A percentile compares a stretch with the other conserved stretches of the same genome.
Evolutionary conservation across 2,329 filamentous ascomycete genomes (phyloP).

Genomic region (Eutypa lata): DNA sequence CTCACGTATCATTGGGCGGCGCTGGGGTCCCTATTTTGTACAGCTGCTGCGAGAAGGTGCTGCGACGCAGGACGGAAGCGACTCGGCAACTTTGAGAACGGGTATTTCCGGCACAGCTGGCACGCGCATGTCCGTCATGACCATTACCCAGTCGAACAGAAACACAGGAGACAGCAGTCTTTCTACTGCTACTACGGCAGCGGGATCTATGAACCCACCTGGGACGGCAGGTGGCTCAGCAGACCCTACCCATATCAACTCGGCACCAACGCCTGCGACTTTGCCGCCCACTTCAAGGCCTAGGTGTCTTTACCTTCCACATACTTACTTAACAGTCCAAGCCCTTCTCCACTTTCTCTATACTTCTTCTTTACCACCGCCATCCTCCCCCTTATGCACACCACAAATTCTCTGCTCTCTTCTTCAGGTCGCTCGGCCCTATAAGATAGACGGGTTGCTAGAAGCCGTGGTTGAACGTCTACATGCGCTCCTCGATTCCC

Average conservation of each 20-base stretch:
- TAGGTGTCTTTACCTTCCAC: slow-evolving; percentile 85
- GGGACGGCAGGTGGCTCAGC: slow-evolving; percentile 40
- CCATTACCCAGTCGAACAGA: slow-evolving; percentile 70
- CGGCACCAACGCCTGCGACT: slow-evolving; percentile 54
- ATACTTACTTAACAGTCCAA: slow-evolving; percentile 85
- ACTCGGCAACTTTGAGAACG: slow-evolving; percentile 72
- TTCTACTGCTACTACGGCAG: slow-evolving; percentile 41
- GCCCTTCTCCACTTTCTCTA: slow-evolving; percentile 91
- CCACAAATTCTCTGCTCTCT: slow-evolving; percentile 95
- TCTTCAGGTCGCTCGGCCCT: slow-evolving; percentile 87
- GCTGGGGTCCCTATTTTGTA: slow-evolving; percentile 96
- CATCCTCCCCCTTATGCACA: slow-evolving; percentile 76
- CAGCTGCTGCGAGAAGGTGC: slow-evolving; percentile 83
- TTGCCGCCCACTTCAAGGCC: slow-evolving; percentile 66
- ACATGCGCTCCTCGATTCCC: slow-evolving; percentile 83
- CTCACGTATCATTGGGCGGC: slow-evolving; percentile 78
- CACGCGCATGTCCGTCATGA: slow-evolving; percentile 76
- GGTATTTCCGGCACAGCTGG: slow-evolving; percentile 53
- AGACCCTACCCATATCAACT: slow-evolving; percentile 49
- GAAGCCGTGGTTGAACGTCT: slow-evolving; percentile 91
- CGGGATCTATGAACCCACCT: slow-evolving; percentile 39
- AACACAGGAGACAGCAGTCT: slow-evolving; percentile 46
- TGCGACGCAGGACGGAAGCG: slow-evolving; percentile 66
- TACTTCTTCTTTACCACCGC: slow-evolving; percentile 79
- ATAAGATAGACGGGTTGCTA: slow-evolving; percentile 86